phyloP scores from a whole-genome alignment of 116 monocot genomes.

The Cymodocea nodosa region DNA sequence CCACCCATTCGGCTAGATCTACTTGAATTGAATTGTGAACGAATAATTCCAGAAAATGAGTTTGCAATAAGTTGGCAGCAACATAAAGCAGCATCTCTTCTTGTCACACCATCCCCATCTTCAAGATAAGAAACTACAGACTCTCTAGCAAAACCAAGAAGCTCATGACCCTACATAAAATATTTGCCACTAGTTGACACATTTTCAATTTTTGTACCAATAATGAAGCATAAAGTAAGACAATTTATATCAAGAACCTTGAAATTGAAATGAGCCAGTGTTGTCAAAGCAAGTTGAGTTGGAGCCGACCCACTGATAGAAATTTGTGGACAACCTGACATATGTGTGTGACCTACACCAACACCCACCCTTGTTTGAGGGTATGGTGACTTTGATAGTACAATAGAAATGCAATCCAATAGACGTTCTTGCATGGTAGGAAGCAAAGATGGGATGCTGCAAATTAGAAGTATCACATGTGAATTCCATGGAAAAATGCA shows the following conservation, averaged over 20 bases:
- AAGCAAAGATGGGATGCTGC: conserved; percentile 78
- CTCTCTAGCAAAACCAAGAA: conserved; percentile 84
- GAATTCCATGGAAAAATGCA: background rate
- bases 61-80: conserved; percentile 86
- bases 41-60: conserved; percentile 39
- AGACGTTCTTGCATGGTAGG: conserved; percentile 81
- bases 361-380: conserved; percentile 33
- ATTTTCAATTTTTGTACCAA: background rate
- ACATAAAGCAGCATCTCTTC: conserved; percentile 86
- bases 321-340: conserved; percentile 33
- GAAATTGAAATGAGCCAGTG: conserved; percentile 81
- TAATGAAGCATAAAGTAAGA: background rate
- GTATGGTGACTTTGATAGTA: conserved; percentile 54
- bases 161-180: conserved; percentile 74
- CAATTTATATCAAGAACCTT: conserved; percentile 28
- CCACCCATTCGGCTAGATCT: conserved; percentile 70
- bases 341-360: conserved; percentile 28
- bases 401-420: conserved; percentile 70
- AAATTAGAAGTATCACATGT: conserved; percentile 5
- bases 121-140: conserved; percentile 85
- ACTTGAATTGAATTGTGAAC: conserved; percentile 52
- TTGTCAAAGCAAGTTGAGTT: conserved; percentile 84
- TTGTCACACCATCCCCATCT: conserved; percentile 83
- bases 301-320: conserved; percentile 41
- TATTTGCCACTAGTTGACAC: background rate